Evolutionary conservation across 768 basidiomycete genomes (phyloP).

Genomic region (Boletus insuetus): DNA sequence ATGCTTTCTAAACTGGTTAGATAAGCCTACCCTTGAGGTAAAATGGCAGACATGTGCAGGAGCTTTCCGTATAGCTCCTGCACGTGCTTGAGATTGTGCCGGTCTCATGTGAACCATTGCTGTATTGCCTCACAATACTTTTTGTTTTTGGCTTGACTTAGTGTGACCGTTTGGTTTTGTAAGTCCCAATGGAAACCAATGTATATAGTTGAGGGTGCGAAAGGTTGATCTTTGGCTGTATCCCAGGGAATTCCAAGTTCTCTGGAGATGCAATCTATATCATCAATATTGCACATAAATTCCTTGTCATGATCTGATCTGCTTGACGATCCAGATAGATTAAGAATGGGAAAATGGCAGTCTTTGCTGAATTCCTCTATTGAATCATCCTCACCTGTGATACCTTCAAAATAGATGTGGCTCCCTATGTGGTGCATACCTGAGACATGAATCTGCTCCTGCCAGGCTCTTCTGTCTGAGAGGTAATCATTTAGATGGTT

Average conservation of each 20-base stretch:
- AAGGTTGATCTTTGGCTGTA: conserved; percentile 9
- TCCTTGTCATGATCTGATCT: not conserved
- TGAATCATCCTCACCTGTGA: too few species aligned
- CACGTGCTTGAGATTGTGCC: conserved; percentile 4
- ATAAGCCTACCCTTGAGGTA: conserved; percentile 35
- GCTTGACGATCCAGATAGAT: not conserved
- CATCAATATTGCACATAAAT: not conserved
- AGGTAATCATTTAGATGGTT: not conserved
- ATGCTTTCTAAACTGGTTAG: conserved; percentile 25
- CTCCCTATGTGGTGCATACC: not conserved
- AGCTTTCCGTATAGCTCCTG: conserved; percentile 6
- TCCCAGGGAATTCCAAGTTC: conserved; percentile 14
- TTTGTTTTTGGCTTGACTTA: conserved; percentile 25
- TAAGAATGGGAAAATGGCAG: not conserved
- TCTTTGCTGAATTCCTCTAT: not conserved
- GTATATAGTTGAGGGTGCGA: conserved; percentile 2
- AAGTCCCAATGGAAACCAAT: conserved; percentile 39
- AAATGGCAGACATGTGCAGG: conserved; percentile 15
- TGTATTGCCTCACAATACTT: conserved; percentile 7
- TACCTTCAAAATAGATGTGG: not conserved
- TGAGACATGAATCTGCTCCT: not conserved
- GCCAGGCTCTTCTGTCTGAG: not conserved
- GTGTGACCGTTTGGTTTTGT: conserved; percentile 11
- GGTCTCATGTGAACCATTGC: not conserved
- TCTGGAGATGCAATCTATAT: not conserved